Percentiles rank a stretch among this genome's conserved stretches.
Conservation (phyloP, 306 rosid genomes). For the Leucaena leucocephala region DNA sequence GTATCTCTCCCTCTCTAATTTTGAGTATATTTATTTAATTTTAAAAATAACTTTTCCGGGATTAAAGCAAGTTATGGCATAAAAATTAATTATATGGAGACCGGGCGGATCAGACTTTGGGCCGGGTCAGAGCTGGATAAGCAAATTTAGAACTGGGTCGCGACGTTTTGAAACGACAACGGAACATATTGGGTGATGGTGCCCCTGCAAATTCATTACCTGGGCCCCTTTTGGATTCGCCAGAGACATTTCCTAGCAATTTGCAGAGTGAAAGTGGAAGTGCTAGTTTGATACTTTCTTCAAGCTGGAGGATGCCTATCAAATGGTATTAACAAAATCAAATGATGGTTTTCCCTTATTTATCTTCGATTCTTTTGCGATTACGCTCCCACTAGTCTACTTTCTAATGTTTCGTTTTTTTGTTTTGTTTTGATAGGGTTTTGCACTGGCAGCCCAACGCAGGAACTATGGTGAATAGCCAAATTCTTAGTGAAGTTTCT, state of each 20-base stretch:
- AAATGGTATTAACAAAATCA: conserved; percentile 48
- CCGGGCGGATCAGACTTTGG: neutral
- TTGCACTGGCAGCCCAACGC: conserved; percentile 88
- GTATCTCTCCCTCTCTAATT: too few species aligned
- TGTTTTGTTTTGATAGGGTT: conserved; percentile 52
- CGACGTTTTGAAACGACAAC: neutral
- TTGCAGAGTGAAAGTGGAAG: neutral
- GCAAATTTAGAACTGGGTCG: neutral
- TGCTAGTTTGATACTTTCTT: neutral
- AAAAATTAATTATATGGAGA: neutral
- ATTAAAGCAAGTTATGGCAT: neutral
- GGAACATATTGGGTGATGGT: neutral
- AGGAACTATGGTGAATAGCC: conserved; percentile 72
- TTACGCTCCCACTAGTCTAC: neutral
- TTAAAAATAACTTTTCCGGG: neutral
- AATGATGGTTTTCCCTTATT: neutral
- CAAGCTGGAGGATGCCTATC: conserved; percentile 44
- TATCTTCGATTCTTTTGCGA: neutral
- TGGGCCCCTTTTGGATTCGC: neutral
- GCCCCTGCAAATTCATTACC: neutral
- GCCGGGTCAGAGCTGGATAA: neutral
- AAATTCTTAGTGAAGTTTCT: conserved; percentile 76
- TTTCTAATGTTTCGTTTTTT: neutral
- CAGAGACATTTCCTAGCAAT: neutral
- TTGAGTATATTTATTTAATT: too few species aligned